Evolutionary conservation across 108 stramenopile genomes (phyloP).

Genomic region (Skeletonema costatum): DNA sequence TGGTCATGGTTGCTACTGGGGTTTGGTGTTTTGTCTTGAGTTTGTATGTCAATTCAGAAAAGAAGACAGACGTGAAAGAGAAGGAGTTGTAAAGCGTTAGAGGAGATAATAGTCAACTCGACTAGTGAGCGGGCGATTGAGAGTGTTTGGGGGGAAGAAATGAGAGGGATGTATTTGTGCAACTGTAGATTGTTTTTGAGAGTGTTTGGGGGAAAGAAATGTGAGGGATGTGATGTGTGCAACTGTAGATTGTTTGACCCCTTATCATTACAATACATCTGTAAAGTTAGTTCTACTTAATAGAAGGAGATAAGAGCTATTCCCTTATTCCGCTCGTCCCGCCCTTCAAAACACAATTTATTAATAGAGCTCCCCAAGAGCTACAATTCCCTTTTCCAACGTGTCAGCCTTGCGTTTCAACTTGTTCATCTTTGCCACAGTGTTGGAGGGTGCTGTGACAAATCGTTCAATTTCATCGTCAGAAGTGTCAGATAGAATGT

Average conservation of each 20-base stretch:
- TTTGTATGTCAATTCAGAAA: conserved; percentile 68
- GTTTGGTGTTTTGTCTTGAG: conserved; percentile 80
- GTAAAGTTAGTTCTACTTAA: background rate
- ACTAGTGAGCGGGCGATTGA: too few relatives aligned
- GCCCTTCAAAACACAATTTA: background rate
- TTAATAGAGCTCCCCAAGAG: background rate
- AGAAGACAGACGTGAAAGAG: conserved; percentile 43
- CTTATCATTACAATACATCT: background rate
- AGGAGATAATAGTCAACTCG: too few relatives aligned
- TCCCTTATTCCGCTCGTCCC: background rate
- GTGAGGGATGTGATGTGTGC: background rate
- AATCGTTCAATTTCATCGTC: conserved; percentile 28
- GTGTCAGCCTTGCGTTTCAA: conserved; percentile 22
- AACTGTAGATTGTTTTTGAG: too few relatives aligned
- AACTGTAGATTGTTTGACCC: background rate
- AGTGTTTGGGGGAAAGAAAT: background rate
- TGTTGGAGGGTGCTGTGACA: conserved; percentile 9
- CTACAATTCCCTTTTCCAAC: conserved; percentile 18
- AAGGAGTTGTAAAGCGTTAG: conserved; percentile 45
- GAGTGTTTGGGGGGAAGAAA: too few relatives aligned
- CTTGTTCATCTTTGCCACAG: conserved; percentile 12
- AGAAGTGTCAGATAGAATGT: conserved; percentile 14
- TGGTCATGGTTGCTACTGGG: conserved; percentile 80
- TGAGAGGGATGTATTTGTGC: too few relatives aligned
- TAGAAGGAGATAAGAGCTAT: background rate